Percentiles rank a stretch among this genome's conserved stretches.
These are phyloP conservation scores for Litchi chinensis DNA, from an alignment of 345 rosid species.

Conservation along the genomic window DNA sequence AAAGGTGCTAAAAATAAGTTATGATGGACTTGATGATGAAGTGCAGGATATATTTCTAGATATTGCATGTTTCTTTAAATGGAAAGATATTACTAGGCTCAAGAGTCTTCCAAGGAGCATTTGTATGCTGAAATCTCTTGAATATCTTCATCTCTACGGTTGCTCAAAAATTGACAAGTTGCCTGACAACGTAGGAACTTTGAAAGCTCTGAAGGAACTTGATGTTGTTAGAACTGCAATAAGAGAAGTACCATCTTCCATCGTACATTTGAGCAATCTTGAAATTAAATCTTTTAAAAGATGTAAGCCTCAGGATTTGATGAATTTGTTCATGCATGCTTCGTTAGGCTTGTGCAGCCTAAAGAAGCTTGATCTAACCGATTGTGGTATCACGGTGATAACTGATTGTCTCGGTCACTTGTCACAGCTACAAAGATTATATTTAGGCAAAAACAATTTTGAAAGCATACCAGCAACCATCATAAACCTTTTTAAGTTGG, in stretches of 20 bases:
- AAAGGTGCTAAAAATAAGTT: slow-evolving; percentile 37
- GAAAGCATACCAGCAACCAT: slow-evolving; percentile 1
- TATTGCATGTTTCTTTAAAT: slow-evolving; percentile 36
- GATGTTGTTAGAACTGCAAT: not conserved
- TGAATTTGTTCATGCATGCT: not conserved
- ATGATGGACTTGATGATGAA: slow-evolving; percentile 31
- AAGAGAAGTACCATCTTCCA: not conserved
- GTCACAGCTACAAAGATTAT: not conserved
- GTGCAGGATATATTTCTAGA: slow-evolving; percentile 41
- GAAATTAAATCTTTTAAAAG: not conserved
- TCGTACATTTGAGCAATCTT: not conserved
- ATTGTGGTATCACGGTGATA: not conserved
- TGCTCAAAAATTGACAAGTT: too few species aligned
- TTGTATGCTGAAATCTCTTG: too few species aligned
- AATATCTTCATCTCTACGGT: too few species aligned
- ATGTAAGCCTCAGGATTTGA: too few species aligned
- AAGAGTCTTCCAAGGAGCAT: too few species aligned
- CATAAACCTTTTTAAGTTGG: not conserved
- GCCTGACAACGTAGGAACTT: too few species aligned
- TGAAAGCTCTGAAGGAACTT: too few species aligned
- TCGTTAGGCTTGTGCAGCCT: not conserved
- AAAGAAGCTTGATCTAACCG: not conserved
- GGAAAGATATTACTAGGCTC: slow-evolving; percentile 11
- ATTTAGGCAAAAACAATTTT: slow-evolving; percentile 13
- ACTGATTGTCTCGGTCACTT: not conserved